Conservation (phyloP, 768 basidiomycete genomes). For the Suillus fuscotomentosus region DNA sequence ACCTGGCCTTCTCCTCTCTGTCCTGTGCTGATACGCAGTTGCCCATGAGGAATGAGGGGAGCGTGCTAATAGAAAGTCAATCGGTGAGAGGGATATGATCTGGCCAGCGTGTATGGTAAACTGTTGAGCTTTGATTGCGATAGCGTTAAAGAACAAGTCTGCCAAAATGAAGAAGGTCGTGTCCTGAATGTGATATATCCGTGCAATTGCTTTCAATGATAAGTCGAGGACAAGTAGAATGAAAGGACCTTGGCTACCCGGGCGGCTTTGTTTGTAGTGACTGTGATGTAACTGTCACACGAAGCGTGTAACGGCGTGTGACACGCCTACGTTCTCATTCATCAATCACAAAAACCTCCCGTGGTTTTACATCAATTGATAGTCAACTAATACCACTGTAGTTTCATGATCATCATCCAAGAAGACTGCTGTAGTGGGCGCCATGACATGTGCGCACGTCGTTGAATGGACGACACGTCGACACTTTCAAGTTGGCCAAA, state of each 20-base stretch:
- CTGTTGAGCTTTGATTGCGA: not conserved
- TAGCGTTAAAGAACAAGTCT: not conserved
- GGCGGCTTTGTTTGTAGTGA: conserved; percentile 3
- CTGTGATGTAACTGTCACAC: conserved; percentile 1
- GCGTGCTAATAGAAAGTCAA: not conserved
- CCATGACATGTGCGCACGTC: not conserved
- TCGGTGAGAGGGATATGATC: not conserved
- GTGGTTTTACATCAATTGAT: not conserved
- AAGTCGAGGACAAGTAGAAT: conserved; percentile 21
- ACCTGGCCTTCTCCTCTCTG: conserved; percentile 57
- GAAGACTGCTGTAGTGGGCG: not conserved
- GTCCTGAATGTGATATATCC: conserved; percentile 9
- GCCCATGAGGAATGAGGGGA: conserved; percentile 45
- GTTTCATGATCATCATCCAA: not conserved
- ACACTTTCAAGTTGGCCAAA: not conserved
- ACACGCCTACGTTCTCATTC: not conserved
- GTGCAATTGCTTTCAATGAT: conserved; percentile 5
- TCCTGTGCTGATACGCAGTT: conserved; percentile 64
- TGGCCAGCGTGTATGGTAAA: not conserved
- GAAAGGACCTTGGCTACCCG: conserved; percentile 4
- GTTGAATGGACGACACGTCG: not conserved
- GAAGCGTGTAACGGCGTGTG: conserved; percentile 15
- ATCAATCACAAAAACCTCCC: conserved; percentile 16
- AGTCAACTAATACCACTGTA: not conserved
- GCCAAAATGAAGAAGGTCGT: conserved; percentile 12